Base-by-base conservation (phyloP, 1,139 yeast genomes). In the Geotrichum armillariae region DNA sequence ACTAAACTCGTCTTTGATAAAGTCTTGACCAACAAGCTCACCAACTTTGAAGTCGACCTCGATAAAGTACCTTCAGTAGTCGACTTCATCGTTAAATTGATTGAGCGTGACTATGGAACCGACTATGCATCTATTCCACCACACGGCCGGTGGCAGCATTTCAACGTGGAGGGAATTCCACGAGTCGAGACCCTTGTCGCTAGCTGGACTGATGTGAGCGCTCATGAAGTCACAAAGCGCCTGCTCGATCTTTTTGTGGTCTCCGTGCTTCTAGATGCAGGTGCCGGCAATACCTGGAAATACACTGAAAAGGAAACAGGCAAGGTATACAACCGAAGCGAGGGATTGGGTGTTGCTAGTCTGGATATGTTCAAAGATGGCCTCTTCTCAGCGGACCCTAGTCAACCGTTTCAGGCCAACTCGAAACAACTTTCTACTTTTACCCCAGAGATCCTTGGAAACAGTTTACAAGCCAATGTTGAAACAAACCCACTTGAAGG, bases 81-180 rank as follows among this genome's bases (percentile, higher is more conserved):
- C 17, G 72, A 69, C 12, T 78, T 65, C 58, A 75, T 79, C 5
- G 62, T 68, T 41, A 59, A 60, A 11, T 68, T 77, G 3, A 64
- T 79, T 43, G 61, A 63, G 23, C 67, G 76, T 35, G 79, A 75
- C 53, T 76, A 72, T 51, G 69, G 67, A 1, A 59, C 63, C 3
- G 63, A 71, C 49, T 71, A 67, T 47, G 57, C 58, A 11, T 50
- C 61, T 2, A 80, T 80, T 47, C 85, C 85, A 2, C 79, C 82
- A 11, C 85, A 80, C 61, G 85, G 85, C 2, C 69, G 85, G 51
- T 79, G 80, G 78, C 83, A 79, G 60, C 85, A 80, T 62, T 72
- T 80, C 58, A 77, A 79, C 55, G 78, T 73, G 21, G 78, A 77
- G 22, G 73, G 70, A 7, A 61, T 61, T 18, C 60, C 60, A 25